phyloP scores from a whole-genome alignment of 352 stramenopile genomes.

The Phytophthora pluvialis region DNA sequence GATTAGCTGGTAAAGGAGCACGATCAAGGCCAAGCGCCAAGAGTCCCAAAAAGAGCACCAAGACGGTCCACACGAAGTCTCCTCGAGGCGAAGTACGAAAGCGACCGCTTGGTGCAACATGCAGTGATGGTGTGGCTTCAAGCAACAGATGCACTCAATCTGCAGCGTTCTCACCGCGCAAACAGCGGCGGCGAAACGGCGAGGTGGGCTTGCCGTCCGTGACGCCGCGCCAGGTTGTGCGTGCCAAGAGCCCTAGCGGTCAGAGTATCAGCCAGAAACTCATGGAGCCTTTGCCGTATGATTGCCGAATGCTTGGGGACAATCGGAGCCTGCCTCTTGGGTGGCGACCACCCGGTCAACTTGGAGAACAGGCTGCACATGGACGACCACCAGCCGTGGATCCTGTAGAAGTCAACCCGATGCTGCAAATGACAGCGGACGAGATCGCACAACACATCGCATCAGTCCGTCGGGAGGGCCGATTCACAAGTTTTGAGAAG shows the following conservation, averaged over 20 bases:
- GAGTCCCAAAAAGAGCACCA: slow-evolving; percentile 38
- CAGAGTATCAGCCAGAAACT: slow-evolving; percentile 46
- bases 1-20: slow-evolving; percentile 28
- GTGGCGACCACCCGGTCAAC: slow-evolving; percentile 27
- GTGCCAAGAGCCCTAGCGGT: slow-evolving; percentile 30
- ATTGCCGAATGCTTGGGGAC: slow-evolving; percentile 43
- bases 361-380: slow-evolving; percentile 4
- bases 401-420: slow-evolving; percentile 52
- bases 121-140: slow-evolving; percentile 12
- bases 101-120: slow-evolving; percentile 20
- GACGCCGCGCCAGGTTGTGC: slow-evolving; percentile 38
- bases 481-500: slow-evolving; percentile 68
- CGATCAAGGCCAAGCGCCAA: slow-evolving; percentile 20
- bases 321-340: slow-evolving; percentile 67
- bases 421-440: slow-evolving; percentile 62
- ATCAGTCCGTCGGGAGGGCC: slow-evolving; percentile 67
- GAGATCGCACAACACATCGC: slow-evolving; percentile 72
- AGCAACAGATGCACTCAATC: slow-evolving; percentile 18
- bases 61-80: slow-evolving; percentile 33
- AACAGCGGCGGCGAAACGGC: slow-evolving; percentile 44
- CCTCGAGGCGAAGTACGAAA: slow-evolving; percentile 34
- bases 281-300: slow-evolving; percentile 42
- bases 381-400: background rate
- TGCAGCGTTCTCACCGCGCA: slow-evolving; percentile 44
- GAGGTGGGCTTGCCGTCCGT: slow-evolving; percentile 32